Conservation (phyloP, 768 basidiomycete genomes). For the Pulveroboletus ravenelii region DNA sequence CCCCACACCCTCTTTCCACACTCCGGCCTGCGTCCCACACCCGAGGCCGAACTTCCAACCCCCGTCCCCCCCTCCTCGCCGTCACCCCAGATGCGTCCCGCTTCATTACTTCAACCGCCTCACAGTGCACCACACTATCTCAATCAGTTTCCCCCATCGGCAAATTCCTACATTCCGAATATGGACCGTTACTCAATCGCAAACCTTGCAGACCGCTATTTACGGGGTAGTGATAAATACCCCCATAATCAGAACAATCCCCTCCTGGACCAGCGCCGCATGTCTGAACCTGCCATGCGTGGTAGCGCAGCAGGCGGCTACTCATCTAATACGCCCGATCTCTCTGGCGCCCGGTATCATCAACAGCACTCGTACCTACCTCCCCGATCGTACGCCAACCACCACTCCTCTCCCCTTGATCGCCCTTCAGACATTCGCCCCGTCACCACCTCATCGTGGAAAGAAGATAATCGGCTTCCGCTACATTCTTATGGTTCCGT, state of each 20-base stretch:
- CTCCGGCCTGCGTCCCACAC: not conserved
- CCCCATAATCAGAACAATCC: slow-evolving; percentile 30
- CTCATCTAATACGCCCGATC: slow-evolving; percentile 30
- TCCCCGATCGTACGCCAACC: slow-evolving; percentile 35
- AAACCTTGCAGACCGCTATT: slow-evolving; percentile 38
- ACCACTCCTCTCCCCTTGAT: slow-evolving; percentile 41
- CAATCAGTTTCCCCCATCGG: slow-evolving; percentile 41
- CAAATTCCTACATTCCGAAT: slow-evolving; percentile 37
- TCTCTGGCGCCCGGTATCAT: slow-evolving; percentile 33
- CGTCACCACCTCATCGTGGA: slow-evolving; percentile 33
- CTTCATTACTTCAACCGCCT: slow-evolving; percentile 37
- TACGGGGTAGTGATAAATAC: slow-evolving; percentile 36
- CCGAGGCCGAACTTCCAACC: not conserved
- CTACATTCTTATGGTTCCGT: slow-evolving; percentile 32
- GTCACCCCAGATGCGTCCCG: slow-evolving; percentile 37
- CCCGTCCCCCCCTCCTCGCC: slow-evolving; percentile 42
- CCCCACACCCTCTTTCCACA: slow-evolving; percentile 3
- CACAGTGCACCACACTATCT: slow-evolving; percentile 42
- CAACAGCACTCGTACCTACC: slow-evolving; percentile 34
- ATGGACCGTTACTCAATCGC: slow-evolving; percentile 37
- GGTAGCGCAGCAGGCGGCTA: slow-evolving; percentile 38
- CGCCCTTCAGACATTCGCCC: slow-evolving; percentile 44
- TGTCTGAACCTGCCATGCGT: slow-evolving; percentile 61
- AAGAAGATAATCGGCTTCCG: slow-evolving; percentile 29
- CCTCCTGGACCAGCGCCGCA: slow-evolving; percentile 56